Percentiles rank a stretch among this genome's conserved stretches.
Conservation (phyloP, 257 asterid species). For the Verbascum thapsus region DNA sequence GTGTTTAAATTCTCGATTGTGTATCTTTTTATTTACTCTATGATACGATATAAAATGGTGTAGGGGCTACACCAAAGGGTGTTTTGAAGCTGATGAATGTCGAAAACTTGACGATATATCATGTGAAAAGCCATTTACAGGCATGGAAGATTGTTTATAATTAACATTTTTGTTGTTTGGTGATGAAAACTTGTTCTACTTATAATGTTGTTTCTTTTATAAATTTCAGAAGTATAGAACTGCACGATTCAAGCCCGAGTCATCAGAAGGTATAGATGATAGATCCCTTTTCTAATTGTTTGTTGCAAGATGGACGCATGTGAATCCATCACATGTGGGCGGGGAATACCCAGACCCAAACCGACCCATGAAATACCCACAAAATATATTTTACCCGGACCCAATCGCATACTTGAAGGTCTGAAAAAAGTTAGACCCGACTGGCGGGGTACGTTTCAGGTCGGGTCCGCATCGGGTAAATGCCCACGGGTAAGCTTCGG, state of each 20-base stretch:
- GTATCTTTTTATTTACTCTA: constrained; percentile 5
- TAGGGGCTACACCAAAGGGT: constrained; percentile 88
- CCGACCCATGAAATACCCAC: too few species aligned
- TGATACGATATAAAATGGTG: neutral
- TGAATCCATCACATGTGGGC: neutral
- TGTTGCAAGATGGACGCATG: too few species aligned
- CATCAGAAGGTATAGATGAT: constrained; percentile 65
- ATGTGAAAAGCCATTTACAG: constrained; percentile 92
- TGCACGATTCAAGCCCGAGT: constrained; percentile 73
- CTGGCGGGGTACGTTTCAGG: too few species aligned
- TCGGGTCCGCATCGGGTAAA: too few species aligned
- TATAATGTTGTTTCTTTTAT: constrained; percentile 23
- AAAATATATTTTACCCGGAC: too few species aligned
- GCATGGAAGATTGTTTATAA: constrained; percentile 30
- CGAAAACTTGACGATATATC: constrained; percentile 74
- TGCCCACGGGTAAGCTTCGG: too few species aligned
- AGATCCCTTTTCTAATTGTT: constrained; percentile 5
- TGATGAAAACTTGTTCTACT: constrained; percentile 13
- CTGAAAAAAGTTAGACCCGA: too few species aligned
- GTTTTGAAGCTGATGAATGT: constrained; percentile 82
- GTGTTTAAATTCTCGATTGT: neutral
- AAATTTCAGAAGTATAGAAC: constrained; percentile 77
- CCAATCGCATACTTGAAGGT: too few species aligned
- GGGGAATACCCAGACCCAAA: too few species aligned
- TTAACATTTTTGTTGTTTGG: constrained; percentile 9